phyloP scores from a whole-genome alignment of 306 rosid species.

The Elaeagnus macrophylla region DNA sequence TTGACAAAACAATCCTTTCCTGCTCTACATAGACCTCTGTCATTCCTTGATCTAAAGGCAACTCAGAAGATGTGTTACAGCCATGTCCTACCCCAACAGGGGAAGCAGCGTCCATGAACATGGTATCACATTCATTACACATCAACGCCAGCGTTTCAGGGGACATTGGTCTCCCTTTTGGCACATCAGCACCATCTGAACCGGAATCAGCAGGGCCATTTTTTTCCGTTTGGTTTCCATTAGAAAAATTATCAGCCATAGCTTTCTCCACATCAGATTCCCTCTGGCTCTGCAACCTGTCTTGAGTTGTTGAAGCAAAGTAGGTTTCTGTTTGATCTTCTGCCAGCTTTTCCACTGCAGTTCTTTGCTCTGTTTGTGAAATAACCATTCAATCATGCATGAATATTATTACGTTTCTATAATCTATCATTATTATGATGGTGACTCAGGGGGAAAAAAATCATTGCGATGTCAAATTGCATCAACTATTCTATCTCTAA shows the following conservation, averaged over 20 bases:
- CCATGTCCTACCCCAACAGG: slow-evolving; percentile 50
- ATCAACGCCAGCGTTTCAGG: slow-evolving; percentile 97
- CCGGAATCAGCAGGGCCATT: slow-evolving; percentile 52
- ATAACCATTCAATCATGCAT: not conserved
- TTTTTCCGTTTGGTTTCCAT: slow-evolving; percentile 65
- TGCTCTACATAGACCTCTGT: slow-evolving; percentile 76
- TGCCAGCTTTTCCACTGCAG: slow-evolving; percentile 37
- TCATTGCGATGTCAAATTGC: too few species aligned
- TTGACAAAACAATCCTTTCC: slow-evolving; percentile 69
- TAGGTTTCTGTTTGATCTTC: slow-evolving; percentile 60
- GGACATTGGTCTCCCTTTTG: slow-evolving; percentile 81
- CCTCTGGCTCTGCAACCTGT: slow-evolving; percentile 47
- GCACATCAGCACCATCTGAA: slow-evolving; percentile 65
- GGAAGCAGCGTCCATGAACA: slow-evolving; percentile 72
- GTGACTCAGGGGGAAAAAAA: too few species aligned
- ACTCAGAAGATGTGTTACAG: slow-evolving; percentile 52
- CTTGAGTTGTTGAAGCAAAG: slow-evolving; percentile 64
- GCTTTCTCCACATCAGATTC: slow-evolving; percentile 54
- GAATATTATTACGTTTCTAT: too few species aligned
- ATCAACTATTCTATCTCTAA: too few species aligned
- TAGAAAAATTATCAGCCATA: slow-evolving; percentile 59
- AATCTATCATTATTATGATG: too few species aligned
- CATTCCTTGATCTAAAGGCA: slow-evolving; percentile 66
- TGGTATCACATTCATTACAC: slow-evolving; percentile 92
- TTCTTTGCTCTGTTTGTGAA: slow-evolving; percentile 50